phyloP scores from a whole-genome alignment of 2,329 filamentous ascomycete species.

The Pleomassaria siparia region DNA sequence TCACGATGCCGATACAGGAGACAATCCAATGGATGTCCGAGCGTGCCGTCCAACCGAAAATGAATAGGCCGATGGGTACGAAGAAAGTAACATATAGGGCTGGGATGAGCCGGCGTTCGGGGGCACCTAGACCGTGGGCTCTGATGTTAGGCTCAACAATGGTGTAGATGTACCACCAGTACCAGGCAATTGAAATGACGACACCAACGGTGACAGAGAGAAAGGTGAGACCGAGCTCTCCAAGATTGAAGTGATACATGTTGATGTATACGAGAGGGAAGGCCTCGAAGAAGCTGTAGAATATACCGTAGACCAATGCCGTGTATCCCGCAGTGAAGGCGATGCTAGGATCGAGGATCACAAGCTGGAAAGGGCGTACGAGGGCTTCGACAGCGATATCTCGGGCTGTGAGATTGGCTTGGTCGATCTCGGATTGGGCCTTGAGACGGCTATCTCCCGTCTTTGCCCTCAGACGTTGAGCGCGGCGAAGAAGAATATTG shows the following conservation, averaged over 20 bases:
- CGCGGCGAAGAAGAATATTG: constrained; percentile 71
- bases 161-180: constrained; percentile 76
- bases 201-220: constrained; percentile 79
- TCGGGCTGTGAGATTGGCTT: constrained; percentile 40
- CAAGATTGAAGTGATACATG: constrained; percentile 75
- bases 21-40: constrained; percentile 59
- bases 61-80: constrained; percentile 66
- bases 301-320: constrained; percentile 73
- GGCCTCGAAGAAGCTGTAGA: constrained; percentile 76
- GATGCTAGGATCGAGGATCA: constrained; percentile 82
- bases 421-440: constrained; percentile 78
- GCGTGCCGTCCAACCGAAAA: constrained; percentile 70
- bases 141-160: constrained; percentile 61
- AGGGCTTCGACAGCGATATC: constrained; percentile 55
- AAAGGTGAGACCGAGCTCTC: constrained; percentile 79
- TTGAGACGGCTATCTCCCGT: constrained; percentile 68
- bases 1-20: constrained; percentile 54
- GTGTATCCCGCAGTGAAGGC: constrained; percentile 83
- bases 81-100: constrained; percentile 59
- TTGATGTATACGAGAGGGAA: constrained; percentile 67
- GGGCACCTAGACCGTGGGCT: constrained; percentile 68
- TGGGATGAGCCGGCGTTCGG: constrained; percentile 73
- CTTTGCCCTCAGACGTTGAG: constrained; percentile 68
- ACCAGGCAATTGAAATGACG: constrained; percentile 63
- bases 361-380: constrained; percentile 78